Evolutionary conservation across 192 early-diverging fungal species (phyloP).

Genomic region (Backusella mclennaniae): DNA sequence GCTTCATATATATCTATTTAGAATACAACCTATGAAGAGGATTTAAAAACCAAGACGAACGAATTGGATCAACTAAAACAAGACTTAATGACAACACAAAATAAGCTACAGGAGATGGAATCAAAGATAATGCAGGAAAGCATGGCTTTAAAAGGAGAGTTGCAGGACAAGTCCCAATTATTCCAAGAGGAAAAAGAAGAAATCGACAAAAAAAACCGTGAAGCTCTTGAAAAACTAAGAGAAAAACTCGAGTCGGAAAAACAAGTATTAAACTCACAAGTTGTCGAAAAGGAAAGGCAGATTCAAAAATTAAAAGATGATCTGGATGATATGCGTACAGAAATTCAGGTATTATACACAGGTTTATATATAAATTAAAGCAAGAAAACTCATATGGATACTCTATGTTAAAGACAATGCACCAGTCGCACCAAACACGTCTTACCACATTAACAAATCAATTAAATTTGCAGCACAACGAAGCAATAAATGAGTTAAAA

Average conservation of each 20-base stretch:
- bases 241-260: conserved; percentile 23
- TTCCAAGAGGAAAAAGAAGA: conserved; percentile 22
- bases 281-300: not conserved
- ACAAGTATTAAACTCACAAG: not conserved
- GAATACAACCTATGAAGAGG: conserved; percentile 5
- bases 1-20: not conserved
- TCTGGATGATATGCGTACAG: conserved; percentile 12
- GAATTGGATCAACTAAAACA: conserved; percentile 1
- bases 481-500: conserved; percentile 2
- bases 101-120: conserved; percentile 4
- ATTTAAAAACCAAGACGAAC: not conserved
- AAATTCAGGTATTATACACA: conserved; percentile 12
- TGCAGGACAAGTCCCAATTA: not conserved
- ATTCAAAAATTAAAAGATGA: conserved; percentile 15
- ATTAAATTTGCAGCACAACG: conserved; percentile 12
- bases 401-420: conserved; percentile 14
- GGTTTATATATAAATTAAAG: not conserved
- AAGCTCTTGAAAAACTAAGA: conserved; percentile 22
- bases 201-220: conserved; percentile 7
- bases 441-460: conserved; percentile 23
- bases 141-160: conserved; percentile 4
- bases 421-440: conserved; percentile 26
- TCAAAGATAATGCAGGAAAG: not conserved
- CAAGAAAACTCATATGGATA: not conserved
- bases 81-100: not conserved